Evolutionary conservation across 2,329 filamentous ascomycete species (phyloP), one percentile per base, ranked within the genome.

Genomic region (Xylariales sp.): DNA sequence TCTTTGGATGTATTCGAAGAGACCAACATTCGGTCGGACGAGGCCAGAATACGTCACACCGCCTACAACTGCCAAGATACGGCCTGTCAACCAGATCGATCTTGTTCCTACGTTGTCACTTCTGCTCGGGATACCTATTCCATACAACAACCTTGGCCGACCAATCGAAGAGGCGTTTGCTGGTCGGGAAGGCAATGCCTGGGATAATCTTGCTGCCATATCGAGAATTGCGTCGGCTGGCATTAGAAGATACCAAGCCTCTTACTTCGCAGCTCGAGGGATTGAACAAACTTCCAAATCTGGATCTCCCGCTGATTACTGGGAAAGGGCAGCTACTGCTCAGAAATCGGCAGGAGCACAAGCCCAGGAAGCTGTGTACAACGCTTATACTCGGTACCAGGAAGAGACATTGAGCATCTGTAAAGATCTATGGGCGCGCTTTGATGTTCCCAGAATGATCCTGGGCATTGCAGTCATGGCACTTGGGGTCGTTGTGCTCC

Each of bases 1-100:
- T 2, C 64, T 98, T 34, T 98, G 93, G 91, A 95, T 98, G 89
- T 98, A 97, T 62, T 95, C 93, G 1, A 95, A 90, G 62, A 83
- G 80, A 52, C 81, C 82, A 0, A 63, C 87, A 8, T 98, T 98
- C 62, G 93, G 93, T 12, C 82, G 89, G 28, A 86, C 80, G 2
- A 72, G 78, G 36, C 67, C 78, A 3, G 75, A 79, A 5, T 76
- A 73, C 49, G 59, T 65, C 11, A 66, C 70, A 15, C 82, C 81
- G 14, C 82, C 79, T 5, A 63, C 68, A n/a, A 87, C 77, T 16
- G 89, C 90, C 29, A 94, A 93, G 60, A 77, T 82, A 16, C 76
- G 86, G 8, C 82, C 86, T 0, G 76, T 82, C 29, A 80, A 80
- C 45, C 93, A 98, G 64, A 98, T 98, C 50, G 93, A 98, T 60